Percentiles rank a stretch among this genome's conserved stretches.
These are phyloP conservation scores for Rhodotorula sp. DNA, from an alignment of 1,284 basidiomycete species.

Conservation along the genomic window DNA sequence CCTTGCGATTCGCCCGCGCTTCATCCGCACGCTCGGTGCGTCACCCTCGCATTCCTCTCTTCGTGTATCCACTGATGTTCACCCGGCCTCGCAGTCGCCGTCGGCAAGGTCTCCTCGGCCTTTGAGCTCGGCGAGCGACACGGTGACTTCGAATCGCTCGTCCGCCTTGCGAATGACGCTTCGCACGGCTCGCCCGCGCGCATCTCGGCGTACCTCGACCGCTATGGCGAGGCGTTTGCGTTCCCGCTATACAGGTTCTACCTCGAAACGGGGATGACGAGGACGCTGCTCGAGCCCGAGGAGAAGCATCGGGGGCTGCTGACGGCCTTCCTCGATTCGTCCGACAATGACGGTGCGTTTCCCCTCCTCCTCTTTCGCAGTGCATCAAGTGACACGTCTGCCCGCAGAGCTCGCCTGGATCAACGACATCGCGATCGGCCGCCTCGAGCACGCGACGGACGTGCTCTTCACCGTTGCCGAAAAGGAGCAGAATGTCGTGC, in stretches of 20 bases:
- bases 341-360: conserved; percentile 58
- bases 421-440: conserved; percentile 74
- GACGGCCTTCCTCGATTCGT: conserved; percentile 70
- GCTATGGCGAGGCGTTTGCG: conserved; percentile 81
- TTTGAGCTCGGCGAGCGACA: conserved; percentile 54
- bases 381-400: background rate
- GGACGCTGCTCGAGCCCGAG: conserved; percentile 73
- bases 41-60: conserved; percentile 11
- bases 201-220: conserved; percentile 69
- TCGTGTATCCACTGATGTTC: background rate
- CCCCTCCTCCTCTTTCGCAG: background rate
- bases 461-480: conserved; percentile 67
- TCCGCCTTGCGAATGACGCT: conserved; percentile 49
- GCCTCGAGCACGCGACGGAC: conserved; percentile 66
- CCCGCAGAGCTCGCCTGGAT: conserved; percentile 70
- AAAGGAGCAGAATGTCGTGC: conserved; percentile 61
- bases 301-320: conserved; percentile 65
- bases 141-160: conserved; percentile 53
- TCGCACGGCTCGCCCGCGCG: conserved; percentile 46
- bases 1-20: conserved; percentile 65
- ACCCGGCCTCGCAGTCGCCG: conserved; percentile 39
- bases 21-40: conserved; percentile 75
- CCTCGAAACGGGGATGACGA: conserved; percentile 62
- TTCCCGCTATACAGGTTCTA: conserved; percentile 78
- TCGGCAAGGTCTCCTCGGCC: conserved; percentile 49